Conservation (phyloP, 345 rosid species). For the Rhodamnia argentea region DNA sequence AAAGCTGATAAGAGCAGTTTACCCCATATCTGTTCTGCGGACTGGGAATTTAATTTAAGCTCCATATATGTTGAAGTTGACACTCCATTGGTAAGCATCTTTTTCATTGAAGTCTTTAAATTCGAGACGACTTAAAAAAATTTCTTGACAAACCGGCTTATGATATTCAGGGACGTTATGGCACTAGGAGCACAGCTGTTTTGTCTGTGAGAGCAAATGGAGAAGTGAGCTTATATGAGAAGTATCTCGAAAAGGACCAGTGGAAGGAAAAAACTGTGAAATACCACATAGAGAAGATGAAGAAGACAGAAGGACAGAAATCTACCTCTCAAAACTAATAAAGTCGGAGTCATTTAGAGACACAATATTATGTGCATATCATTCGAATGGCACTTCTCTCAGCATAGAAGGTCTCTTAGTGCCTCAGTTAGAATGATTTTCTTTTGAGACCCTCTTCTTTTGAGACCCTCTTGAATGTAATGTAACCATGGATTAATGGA, state of each 20-base stretch:
- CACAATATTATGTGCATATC: not conserved
- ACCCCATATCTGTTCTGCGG: constrained; percentile 49
- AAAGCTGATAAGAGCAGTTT: constrained; percentile 40
- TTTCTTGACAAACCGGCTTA: not conserved
- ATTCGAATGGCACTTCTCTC: not conserved
- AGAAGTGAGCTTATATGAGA: constrained; percentile 44
- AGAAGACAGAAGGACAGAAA: not conserved
- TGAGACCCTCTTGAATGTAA: not conserved
- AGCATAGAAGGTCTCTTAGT: not conserved
- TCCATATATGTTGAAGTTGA: constrained; percentile 40
- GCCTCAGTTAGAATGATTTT: not conserved
- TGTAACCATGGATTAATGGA: not conserved
- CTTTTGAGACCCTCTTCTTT: not conserved
- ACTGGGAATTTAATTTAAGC: constrained; percentile 45
- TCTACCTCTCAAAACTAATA: not conserved
- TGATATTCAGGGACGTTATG: constrained; percentile 34
- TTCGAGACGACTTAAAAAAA: not conserved
- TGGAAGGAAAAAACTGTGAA: constrained; percentile 46
- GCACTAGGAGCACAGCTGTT: constrained; percentile 51
- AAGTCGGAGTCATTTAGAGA: not conserved
- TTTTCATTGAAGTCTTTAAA: not conserved
- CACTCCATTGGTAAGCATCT: constrained; percentile 42
- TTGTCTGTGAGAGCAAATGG: constrained; percentile 27
- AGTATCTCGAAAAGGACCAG: constrained; percentile 25
- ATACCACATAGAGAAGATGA: constrained; percentile 24